A percentile compares a stretch with the other conserved stretches of the same genome.
Evolutionary conservation across 2,329 filamentous ascomycete species (phyloP).

Genomic region (Leptographium flavum): DNA sequence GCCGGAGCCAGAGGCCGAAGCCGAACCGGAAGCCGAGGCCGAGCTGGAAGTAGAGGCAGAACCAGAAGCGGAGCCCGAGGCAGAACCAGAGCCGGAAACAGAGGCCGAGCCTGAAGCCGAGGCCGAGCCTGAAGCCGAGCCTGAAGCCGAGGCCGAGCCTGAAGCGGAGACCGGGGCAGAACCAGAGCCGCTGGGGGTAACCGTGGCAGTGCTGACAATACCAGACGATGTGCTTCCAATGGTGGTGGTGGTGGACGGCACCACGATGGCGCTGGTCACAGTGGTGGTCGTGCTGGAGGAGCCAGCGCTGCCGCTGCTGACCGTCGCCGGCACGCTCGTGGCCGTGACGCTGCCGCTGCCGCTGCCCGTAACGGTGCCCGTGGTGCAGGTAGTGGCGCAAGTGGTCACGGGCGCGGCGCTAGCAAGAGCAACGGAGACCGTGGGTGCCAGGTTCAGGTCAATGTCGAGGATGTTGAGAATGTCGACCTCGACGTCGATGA

Average conservation of each 20-base stretch:
- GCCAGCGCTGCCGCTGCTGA: background rate
- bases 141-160: background rate
- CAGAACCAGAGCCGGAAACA: background rate
- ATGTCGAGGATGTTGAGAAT: conserved; percentile 12
- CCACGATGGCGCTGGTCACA: background rate
- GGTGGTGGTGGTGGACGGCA: background rate
- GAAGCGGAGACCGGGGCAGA: background rate
- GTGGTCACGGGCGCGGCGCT: conserved; percentile 5
- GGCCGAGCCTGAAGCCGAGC: background rate
- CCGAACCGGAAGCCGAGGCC: background rate
- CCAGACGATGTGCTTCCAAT: no score
- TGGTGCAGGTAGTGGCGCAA: no score
- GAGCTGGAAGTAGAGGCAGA: conserved; percentile 1
- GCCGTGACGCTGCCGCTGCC: no score
- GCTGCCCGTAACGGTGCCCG: no score
- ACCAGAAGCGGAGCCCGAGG: background rate
- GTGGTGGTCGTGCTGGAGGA: conserved; percentile 9
- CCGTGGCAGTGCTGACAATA: no score
- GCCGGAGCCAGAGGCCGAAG: background rate
- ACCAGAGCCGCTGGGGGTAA: background rate
- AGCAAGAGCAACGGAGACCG: conserved; percentile 15
- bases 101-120: background rate
- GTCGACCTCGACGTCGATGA: conserved; percentile 14
- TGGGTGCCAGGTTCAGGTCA: conserved; percentile 15
- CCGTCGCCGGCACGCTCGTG: no score